A percentile compares a stretch with the other conserved stretches of the same genome.
These are phyloP conservation scores for Colletotrichum sp. DNA, from an alignment of 2,329 filamentous ascomycete genomes.

Conservation along the genomic window DNA sequence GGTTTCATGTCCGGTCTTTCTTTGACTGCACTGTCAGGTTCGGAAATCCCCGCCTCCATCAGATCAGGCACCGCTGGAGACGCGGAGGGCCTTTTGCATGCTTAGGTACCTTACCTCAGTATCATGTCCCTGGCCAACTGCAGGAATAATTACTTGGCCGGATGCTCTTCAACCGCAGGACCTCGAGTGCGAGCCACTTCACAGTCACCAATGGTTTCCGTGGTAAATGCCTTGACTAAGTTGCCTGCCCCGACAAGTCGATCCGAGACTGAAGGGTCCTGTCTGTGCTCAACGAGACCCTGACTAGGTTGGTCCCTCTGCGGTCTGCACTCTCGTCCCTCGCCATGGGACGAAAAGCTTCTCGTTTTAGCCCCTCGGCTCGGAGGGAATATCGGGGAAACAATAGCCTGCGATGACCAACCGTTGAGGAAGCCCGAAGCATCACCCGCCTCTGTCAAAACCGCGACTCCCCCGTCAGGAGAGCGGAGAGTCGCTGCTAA, in stretches of 20 bases:
- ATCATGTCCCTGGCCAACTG: neutral
- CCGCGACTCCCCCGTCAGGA: neutral
- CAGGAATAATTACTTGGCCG: neutral
- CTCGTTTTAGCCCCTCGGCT: neutral
- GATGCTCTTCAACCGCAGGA: neutral
- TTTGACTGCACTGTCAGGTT: neutral
- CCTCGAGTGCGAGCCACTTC: neutral
- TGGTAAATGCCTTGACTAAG: neutral
- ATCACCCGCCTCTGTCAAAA: neutral
- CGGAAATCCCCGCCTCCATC: neutral
- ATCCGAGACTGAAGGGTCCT: neutral
- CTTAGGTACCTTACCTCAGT: too few species aligned
- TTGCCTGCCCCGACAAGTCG: neutral
- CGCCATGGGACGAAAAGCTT: neutral
- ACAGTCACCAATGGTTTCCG: neutral
- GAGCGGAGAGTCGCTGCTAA: neutral
- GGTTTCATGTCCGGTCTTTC: neutral
- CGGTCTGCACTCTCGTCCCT: neutral
- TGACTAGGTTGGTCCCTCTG: neutral
- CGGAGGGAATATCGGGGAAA: slow-evolving; percentile 16
- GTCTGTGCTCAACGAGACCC: slow-evolving; percentile 2
- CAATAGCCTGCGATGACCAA: neutral
- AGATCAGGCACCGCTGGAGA: neutral
- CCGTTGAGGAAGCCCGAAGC: neutral
- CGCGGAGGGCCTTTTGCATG: neutral